Evolutionary conservation across 139 green algal genomes (phyloP).

Genomic region (Astrephomene gubernaculifera): DNA sequence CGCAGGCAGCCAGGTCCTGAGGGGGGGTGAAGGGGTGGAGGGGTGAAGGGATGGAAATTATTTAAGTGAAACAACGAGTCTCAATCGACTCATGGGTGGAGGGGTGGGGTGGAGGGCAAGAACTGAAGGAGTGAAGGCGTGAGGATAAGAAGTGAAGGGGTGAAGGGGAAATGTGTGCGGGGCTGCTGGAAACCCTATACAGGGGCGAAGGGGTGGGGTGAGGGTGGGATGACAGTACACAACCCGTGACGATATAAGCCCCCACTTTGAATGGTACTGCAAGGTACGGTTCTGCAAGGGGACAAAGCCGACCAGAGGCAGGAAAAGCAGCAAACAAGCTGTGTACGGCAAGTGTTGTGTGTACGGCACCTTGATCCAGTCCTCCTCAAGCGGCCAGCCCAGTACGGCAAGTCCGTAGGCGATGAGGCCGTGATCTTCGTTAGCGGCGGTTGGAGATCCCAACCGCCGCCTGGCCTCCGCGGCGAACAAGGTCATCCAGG

Average conservation of each 20-base stretch:
- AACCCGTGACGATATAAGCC: too few species aligned
- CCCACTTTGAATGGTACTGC: too few species aligned
- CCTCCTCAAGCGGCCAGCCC: slow-evolving; percentile 47
- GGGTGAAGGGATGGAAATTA: neutral
- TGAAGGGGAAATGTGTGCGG: too few species aligned
- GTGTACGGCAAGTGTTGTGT: neutral
- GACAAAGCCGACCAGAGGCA: too few species aligned
- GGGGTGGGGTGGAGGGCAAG: too few species aligned
- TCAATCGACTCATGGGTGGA: too few species aligned
- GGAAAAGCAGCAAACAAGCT: neutral
- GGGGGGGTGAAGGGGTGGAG: neutral
- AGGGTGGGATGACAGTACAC: too few species aligned
- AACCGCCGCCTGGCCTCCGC: slow-evolving; percentile 13
- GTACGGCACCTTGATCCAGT: slow-evolving; percentile 15
- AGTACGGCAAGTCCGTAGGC: slow-evolving; percentile 53
- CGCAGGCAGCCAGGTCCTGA: slow-evolving; percentile 16
- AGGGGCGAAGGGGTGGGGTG: too few species aligned
- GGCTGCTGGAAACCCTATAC: too few species aligned
- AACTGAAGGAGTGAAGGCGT: too few species aligned
- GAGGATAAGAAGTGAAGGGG: neutral
- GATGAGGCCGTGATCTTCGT: slow-evolving; percentile 53
- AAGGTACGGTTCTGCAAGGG: too few species aligned
- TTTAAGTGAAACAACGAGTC: too few species aligned
- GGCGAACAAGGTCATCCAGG: slow-evolving; percentile 28
- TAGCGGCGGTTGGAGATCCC: slow-evolving; percentile 33